A percentile compares a stretch with the other conserved stretches of the same genome.
These are phyloP conservation scores for Saccharomycopsis oosterbeekiorum DNA, from an alignment of 805 yeast species.

Conservation along the genomic window DNA sequence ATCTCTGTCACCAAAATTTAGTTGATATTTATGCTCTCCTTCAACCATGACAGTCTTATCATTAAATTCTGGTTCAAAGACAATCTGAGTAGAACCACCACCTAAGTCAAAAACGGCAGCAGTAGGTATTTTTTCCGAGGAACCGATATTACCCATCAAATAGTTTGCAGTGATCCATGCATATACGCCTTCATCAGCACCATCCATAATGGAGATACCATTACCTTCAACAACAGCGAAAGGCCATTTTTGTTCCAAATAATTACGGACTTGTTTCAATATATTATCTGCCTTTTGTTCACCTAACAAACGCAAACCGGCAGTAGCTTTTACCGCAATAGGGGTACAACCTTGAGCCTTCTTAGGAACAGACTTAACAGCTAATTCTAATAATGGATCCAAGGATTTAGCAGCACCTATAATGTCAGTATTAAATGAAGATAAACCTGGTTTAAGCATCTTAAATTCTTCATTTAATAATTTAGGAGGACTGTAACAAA, in stretches of 20 bases:
- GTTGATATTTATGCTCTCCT: conserved; percentile 80
- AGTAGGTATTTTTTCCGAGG: conserved; percentile 61
- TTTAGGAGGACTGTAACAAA: conserved; percentile 75
- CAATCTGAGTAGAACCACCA: conserved; percentile 98
- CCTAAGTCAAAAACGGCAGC: conserved; percentile 97
- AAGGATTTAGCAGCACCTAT: conserved; percentile 83
- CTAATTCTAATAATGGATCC: conserved; percentile 70
- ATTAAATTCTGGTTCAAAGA: conserved; percentile 80
- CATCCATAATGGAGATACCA: conserved; percentile 90
- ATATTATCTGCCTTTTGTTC: conserved; percentile 61
- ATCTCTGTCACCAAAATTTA: conserved; percentile 71
- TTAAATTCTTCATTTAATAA: conserved; percentile 73
- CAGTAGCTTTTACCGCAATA: conserved; percentile 94
- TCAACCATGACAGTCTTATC: conserved; percentile 57
- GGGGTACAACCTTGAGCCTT: conserved; percentile 75
- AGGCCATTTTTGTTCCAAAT: conserved; percentile 74
- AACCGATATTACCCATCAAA: conserved; percentile 86
- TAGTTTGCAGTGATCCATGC: conserved; percentile 98
- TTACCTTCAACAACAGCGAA: conserved; percentile 83
- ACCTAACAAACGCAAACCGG: conserved; percentile 86
- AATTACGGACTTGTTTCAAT: conserved; percentile 63
- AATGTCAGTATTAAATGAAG: conserved; percentile 72
- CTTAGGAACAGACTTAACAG: conserved; percentile 69
- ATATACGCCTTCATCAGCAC: conserved; percentile 94
- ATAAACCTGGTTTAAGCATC: conserved; percentile 88